Evolutionary conservation across 371 early-diverging fungal genomes (phyloP), one percentile per base, ranked within the genome.

Genomic region (Funneliformis caledonium): DNA sequence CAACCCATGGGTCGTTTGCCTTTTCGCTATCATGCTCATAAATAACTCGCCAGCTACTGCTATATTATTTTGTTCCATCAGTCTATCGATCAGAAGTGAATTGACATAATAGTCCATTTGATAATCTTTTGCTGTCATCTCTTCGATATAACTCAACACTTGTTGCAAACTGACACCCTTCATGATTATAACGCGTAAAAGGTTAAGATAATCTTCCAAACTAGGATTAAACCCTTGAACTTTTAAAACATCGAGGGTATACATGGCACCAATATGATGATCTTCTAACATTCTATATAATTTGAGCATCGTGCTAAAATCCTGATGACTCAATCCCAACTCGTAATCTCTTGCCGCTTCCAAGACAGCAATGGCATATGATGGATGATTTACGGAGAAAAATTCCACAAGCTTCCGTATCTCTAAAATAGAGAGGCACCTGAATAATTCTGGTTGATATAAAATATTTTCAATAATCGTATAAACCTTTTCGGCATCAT

Each of bases 231-330:
- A 70, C 22, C 47, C 47, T 70, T 43, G 43, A 42, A 1, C 1
- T 26, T 70, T 70, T 45, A 70, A 11, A 1, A 43, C 10, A 0
- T 70, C 45, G 9, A 70, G 10, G 8, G 26, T 70, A n/a, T 45
- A 22, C 12, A 70, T 45, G 9, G 45, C 70, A 47, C 70, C 26
- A n/a, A 70, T 47, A 43, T 45, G 47, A 56, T 56, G 16, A 70
- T 70, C 70, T 70, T 70, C 22, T 1, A 47, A 9, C 9, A 43
- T 70, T 47, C 70, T 47, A 70, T 45, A 70, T 45, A 45, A 48
- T 22, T 43, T 19, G 45, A 70, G 42, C 48, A 70, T 43, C 45
- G 47, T 45, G 47, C 45, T 42, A 70, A 47, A 70, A 70, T 70
- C 70, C 2, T 42, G 12, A 70, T 70, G 45, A 22, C n/a, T 14